Conservation (phyloP, 352 stramenopile genomes). For the Phytophthora fragariae region DNA sequence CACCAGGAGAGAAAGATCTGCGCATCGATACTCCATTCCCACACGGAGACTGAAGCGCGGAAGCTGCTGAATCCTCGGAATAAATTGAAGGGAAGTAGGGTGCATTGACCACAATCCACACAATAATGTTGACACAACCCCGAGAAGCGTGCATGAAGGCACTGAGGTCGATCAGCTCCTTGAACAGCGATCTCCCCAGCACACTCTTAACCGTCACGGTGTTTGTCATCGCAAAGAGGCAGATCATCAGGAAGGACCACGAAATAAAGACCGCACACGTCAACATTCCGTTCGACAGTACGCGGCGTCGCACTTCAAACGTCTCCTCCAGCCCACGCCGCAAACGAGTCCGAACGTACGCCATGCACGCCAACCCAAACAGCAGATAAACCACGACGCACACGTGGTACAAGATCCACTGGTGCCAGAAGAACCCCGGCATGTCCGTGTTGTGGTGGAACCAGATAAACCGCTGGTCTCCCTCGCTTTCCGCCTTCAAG, state of each 20-base stretch:
- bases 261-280: constrained; percentile 88
- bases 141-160: constrained; percentile 84
- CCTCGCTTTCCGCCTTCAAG: constrained; percentile 22
- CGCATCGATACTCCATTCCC: constrained; percentile 15
- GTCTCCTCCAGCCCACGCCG: constrained; percentile 83
- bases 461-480: constrained; percentile 76
- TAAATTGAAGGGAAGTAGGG: constrained; percentile 54
- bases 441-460: constrained; percentile 87
- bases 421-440: constrained; percentile 81
- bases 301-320: constrained; percentile 81
- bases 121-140: constrained; percentile 85
- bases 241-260: constrained; percentile 82
- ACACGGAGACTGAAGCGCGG: constrained; percentile 19
- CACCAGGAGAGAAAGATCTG: constrained; percentile 29
- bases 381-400: constrained; percentile 84
- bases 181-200: constrained; percentile 52
- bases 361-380: constrained; percentile 74
- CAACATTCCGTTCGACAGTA: constrained; percentile 82
- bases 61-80: constrained; percentile 30
- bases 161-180: constrained; percentile 73
- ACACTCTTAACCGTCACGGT: constrained; percentile 44
- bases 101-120: constrained; percentile 87
- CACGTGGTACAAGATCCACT: constrained; percentile 85
- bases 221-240: constrained; percentile 75
- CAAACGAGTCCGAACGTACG: constrained; percentile 82